phyloP scores from a whole-genome alignment of 345 rosid species.

The Citrus maxima region DNA sequence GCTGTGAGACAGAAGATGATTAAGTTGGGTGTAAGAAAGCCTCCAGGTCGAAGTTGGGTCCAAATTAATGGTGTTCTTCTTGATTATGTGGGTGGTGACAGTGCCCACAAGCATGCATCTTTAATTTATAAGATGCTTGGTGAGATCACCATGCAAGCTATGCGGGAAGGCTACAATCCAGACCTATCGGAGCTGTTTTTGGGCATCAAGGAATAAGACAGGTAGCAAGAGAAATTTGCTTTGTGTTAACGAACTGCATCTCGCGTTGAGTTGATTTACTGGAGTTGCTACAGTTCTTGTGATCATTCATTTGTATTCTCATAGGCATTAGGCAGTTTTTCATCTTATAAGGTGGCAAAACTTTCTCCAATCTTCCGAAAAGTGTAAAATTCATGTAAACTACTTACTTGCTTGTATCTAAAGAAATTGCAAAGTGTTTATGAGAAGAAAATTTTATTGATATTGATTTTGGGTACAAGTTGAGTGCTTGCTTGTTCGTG shows the following conservation, averaged over 20 bases:
- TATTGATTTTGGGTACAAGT: no score
- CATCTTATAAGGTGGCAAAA: not conserved
- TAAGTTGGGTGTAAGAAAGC: constrained; percentile 29
- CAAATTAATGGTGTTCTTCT: constrained; percentile 29
- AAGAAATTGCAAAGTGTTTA: no score
- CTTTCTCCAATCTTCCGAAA: no score
- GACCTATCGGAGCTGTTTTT: constrained; percentile 7
- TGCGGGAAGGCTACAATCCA: constrained; percentile 16
- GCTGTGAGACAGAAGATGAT: constrained; percentile 29
- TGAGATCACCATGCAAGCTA: constrained; percentile 24
- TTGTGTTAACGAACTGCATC: not conserved
- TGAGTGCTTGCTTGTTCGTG: no score
- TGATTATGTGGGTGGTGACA: constrained; percentile 25
- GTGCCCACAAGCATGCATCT: constrained; percentile 14
- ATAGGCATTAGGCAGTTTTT: not conserved
- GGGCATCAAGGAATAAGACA: not conserved
- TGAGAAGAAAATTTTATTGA: no score
- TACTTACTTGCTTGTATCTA: no score
- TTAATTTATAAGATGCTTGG: constrained; percentile 29
- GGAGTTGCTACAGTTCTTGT: not conserved
- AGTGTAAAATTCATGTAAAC: no score
- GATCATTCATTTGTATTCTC: not conserved
- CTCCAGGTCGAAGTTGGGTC: constrained; percentile 36
- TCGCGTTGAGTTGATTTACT: not conserved
- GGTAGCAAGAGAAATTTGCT: not conserved